Base-by-base conservation (phyloP, 179 eudicot species). In the Camellia oleifera region DNA sequence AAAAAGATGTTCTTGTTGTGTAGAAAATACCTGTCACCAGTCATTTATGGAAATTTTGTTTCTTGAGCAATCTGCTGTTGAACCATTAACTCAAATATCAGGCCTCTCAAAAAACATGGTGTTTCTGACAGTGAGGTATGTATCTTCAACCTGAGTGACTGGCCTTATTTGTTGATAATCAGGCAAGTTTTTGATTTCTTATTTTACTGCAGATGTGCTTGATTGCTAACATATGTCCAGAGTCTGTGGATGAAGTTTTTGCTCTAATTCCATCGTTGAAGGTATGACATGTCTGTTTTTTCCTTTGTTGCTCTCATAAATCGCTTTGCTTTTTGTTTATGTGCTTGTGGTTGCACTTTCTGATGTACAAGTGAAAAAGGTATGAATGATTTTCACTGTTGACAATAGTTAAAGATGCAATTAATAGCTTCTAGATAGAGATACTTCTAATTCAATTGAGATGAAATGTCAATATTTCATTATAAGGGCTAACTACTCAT, bases 41-140 rank as follows among this genome's bases (percentile, higher is more conserved):
- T 80, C 46, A 11, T 69, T 48, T 40, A 20, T 20, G 15, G 26
- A 13, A 40, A 10, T 52, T 73, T 1, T 58, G 52, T 15, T 60
- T 54, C 23, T 26, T 77, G 70, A 79, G 14, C 64, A 42, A 62
- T 69, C 80, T 70, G 8, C 42, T 82, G 82, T 82, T 82, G 78
- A 78, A 79, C 85, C 78, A 9, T 93, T 90, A 90, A 93, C 91
- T 85, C 78, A 75, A 69, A 77, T 60, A 77, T 76, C 78, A 95
- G 99, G 77, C 58, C 82, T 86, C 96, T 95, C 46, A 94, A 89
- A 83, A 84, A 71, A 65, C 84, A 84, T 63, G 99, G 95, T 63
- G 91, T 91, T 86, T 72, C 94, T 78, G 97, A 94, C 58, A 87
- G 82, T 3, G 96, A 92, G 99, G 99, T 94, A 87, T 54, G 2